phyloP scores from a whole-genome alignment of 495 filamentous ascomycete species.

The Daldinia decipiens region DNA sequence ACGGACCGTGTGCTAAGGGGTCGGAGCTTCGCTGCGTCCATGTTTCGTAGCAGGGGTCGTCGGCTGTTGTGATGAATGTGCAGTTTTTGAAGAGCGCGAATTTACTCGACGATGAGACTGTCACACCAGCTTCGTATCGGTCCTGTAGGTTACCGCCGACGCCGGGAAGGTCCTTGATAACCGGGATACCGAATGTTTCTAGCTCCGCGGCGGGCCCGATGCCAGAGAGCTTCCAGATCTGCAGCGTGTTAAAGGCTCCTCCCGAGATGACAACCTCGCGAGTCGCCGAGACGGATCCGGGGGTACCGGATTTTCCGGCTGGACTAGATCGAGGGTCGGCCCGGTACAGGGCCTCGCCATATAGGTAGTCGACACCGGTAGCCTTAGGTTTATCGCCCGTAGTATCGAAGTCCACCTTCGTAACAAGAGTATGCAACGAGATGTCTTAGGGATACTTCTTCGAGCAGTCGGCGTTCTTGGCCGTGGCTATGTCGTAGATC shows the following conservation, averaged over 20 bases:
- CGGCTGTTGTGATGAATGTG: conserved; percentile 54
- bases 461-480: conserved; percentile 60
- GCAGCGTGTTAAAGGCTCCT: conserved; percentile 70
- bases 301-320: conserved; percentile 49
- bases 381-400: conserved; percentile 59
- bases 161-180: conserved; percentile 65
- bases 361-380: conserved; percentile 70
- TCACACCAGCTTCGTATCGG: conserved; percentile 66
- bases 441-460: conserved; percentile 69
- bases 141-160: conserved; percentile 76
- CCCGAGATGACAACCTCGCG: conserved; percentile 72
- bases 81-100: conserved; percentile 59
- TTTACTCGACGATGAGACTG: conserved; percentile 55
- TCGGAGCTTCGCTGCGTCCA: conserved; percentile 52
- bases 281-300: conserved; percentile 59
- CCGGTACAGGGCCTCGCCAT: conserved; percentile 67
- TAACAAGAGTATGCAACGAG: conserved; percentile 68
- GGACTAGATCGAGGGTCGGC: conserved; percentile 59
- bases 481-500: conserved; percentile 61
- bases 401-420: conserved; percentile 66
- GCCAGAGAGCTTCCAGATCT: conserved; percentile 71
- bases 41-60: conserved; percentile 62
- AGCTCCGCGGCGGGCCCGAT: conserved; percentile 66
- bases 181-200: conserved; percentile 56
- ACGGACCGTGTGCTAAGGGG: conserved; percentile 50